Evolutionary conservation across 2,329 filamentous ascomycete genomes (phyloP).

Genomic region (Ascochyta pisi): DNA sequence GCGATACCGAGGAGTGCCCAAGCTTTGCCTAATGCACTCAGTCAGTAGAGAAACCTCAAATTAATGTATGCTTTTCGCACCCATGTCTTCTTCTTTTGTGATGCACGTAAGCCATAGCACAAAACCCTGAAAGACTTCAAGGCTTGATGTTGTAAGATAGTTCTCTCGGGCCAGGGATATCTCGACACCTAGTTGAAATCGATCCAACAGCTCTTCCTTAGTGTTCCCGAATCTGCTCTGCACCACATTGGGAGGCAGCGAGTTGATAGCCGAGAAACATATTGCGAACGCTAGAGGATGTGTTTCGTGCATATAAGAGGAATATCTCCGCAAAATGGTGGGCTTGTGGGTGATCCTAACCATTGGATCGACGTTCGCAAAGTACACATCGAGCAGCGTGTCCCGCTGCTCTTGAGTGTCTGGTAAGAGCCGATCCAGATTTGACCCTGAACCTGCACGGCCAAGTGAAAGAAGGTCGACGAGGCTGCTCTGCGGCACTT

Average conservation of each 20-base stretch:
- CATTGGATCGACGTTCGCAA: slow-evolving; percentile 48
- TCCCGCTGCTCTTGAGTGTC: slow-evolving; percentile 39
- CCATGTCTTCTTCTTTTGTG: slow-evolving; percentile 49
- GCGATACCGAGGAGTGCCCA: slow-evolving; percentile 49
- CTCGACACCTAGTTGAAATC: slow-evolving; percentile 45
- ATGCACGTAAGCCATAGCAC: slow-evolving; percentile 49
- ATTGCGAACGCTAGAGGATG: slow-evolving; percentile 47
- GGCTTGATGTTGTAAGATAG: slow-evolving; percentile 47
- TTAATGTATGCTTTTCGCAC: slow-evolving; percentile 21
- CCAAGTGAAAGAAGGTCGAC: slow-evolving; percentile 44
- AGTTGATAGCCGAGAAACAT: slow-evolving; percentile 48
- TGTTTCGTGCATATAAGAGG: slow-evolving; percentile 35
- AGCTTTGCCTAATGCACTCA: slow-evolving; percentile 38
- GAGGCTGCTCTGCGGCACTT: slow-evolving; percentile 38
- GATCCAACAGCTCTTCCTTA: slow-evolving; percentile 41
- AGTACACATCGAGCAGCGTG: slow-evolving; percentile 44
- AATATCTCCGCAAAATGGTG: slow-evolving; percentile 39
- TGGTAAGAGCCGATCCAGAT: slow-evolving; percentile 39
- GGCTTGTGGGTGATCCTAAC: slow-evolving; percentile 46
- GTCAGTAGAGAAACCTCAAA: not conserved
- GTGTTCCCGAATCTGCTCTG: slow-evolving; percentile 41
- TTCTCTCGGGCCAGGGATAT: slow-evolving; percentile 46
- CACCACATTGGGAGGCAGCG: slow-evolving; percentile 39
- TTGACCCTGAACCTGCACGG: slow-evolving; percentile 36
- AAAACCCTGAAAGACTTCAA: slow-evolving; percentile 49